Evolutionary conservation across 306 rosid genomes (phyloP), one percentile per base, ranked within the genome.

Genomic region (Quercus glauca): DNA sequence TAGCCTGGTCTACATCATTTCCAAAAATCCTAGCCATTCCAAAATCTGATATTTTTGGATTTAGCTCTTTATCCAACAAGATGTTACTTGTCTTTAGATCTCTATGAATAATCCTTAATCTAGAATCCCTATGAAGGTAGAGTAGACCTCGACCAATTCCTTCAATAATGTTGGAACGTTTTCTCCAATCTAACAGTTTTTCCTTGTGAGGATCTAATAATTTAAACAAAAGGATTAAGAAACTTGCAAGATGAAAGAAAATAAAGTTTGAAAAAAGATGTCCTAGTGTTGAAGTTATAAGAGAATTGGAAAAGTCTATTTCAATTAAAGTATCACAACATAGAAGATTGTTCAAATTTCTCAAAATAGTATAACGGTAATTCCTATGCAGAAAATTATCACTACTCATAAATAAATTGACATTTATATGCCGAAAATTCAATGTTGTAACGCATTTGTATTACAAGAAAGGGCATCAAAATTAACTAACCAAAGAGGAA

Each of bases 401-500:
- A 41, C 11, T 7, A 8, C 45, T 8, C 45, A 8, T 41, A 41
- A 12, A 12, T 12, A 49, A 3, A 49, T 3, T 3, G 53, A 9
- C 1, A 49, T 12, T 49, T 49, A 1, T 12, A 49, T 49, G 53
- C 53, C 1, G 5, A 12, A 49, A 49, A 49, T 49, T 12, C 12
- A 49, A 49, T 0, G 1, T 10, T 49, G 15, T 49, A 49, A 1
- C 1, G 4, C 15, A 49, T 49, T 12, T 49, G 17, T 49, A 49
- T 12, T 49, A 12, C 3, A 29, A 17, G 19, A 29, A 26, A 28
- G n/a, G 10, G 37, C 4, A 25, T 4, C 5, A 63, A 18, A 26
- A 63, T 23, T 55, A 73, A 84, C 87, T 76, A 55, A 82, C 88
- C 87, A 65, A 87, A 82, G 15, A 85, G 76, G 69, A 80, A 85